phyloP scores from a whole-genome alignment of 2,329 filamentous ascomycete species.

The Verticillium nubilum region DNA sequence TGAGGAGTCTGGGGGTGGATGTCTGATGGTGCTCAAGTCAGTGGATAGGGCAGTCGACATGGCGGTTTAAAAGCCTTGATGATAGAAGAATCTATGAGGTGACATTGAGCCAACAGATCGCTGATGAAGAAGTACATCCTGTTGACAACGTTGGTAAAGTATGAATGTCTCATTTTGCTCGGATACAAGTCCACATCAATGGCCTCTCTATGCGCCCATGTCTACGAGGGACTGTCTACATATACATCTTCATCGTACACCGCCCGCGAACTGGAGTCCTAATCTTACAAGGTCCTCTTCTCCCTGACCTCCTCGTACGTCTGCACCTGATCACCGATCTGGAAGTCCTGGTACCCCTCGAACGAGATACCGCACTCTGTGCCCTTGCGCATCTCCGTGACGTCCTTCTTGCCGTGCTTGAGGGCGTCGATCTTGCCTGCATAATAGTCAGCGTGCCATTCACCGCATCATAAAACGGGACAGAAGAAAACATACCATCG shows the following conservation, averaged over 20 bases:
- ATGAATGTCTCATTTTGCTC: too few relatives aligned
- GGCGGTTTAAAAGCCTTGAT: neutral
- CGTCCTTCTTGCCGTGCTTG: constrained; percentile 90
- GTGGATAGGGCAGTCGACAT: too few relatives aligned
- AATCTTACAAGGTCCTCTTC: constrained; percentile 52
- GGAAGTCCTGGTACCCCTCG: constrained; percentile 70
- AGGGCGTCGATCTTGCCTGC: constrained; percentile 73
- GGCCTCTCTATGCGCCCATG: too few relatives aligned
- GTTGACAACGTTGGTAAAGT: too few relatives aligned
- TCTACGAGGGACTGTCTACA: too few relatives aligned
- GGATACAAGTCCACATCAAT: too few relatives aligned
- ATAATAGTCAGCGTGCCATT: constrained; percentile 7
- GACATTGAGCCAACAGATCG: too few relatives aligned
- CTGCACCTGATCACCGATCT: constrained; percentile 80
- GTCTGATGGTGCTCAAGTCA: too few relatives aligned
- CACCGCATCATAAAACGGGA: too few relatives aligned
- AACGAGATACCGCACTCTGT: constrained; percentile 91
- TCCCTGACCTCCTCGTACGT: constrained; percentile 75
- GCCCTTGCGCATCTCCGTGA: constrained; percentile 83
- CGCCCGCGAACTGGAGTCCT: neutral
- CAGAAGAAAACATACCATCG: constrained; percentile 61
- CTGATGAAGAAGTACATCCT: too few relatives aligned
- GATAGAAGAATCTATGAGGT: too few relatives aligned
- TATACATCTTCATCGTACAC: neutral
- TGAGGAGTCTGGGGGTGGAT: neutral